phyloP scores from a whole-genome alignment of 345 rosid species.

The Excoecaria agallocha region DNA sequence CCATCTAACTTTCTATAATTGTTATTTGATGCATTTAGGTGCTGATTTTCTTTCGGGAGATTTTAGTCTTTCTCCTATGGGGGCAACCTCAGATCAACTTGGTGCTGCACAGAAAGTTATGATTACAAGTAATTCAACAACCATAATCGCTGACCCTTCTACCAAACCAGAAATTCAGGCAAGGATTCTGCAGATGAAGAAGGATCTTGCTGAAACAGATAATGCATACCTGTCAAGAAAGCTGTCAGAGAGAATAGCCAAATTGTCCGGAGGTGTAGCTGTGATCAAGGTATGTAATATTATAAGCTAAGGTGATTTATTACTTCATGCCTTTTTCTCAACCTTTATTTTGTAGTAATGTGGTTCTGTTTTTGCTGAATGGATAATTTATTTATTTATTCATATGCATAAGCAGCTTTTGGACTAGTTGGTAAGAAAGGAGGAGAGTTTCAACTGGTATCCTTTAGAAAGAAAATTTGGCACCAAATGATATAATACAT shows the following conservation, averaged over 20 bases:
- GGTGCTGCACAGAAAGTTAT: conserved; percentile 73
- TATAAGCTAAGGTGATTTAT: not conserved
- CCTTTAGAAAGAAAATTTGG: not conserved
- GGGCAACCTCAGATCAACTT: conserved; percentile 88
- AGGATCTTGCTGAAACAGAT: conserved; percentile 80
- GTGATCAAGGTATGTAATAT: conserved; percentile 67
- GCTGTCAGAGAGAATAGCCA: conserved; percentile 83
- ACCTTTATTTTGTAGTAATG: not conserved
- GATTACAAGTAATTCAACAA: conserved; percentile 69
- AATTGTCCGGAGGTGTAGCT: conserved; percentile 86
- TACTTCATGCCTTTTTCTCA: not conserved
- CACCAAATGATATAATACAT: not conserved
- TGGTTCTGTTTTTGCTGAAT: not conserved
- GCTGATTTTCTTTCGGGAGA: conserved; percentile 86
- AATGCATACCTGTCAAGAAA: conserved; percentile 52
- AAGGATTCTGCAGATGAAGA: conserved; percentile 80
- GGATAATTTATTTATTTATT: not conserved
- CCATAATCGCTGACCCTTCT: conserved; percentile 76
- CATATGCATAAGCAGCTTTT: not conserved
- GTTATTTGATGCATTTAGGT: conserved; percentile 41
- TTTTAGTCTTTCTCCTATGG: conserved; percentile 52
- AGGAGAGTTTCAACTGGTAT: not conserved
- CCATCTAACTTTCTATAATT: not conserved
- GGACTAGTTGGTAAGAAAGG: not conserved
- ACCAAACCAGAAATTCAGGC: conserved; percentile 91